A percentile compares a stretch with the other conserved stretches of the same genome.
Conservation (phyloP, 1,284 basidiomycete species). For the Apiotrichum veenhuisii region DNA sequence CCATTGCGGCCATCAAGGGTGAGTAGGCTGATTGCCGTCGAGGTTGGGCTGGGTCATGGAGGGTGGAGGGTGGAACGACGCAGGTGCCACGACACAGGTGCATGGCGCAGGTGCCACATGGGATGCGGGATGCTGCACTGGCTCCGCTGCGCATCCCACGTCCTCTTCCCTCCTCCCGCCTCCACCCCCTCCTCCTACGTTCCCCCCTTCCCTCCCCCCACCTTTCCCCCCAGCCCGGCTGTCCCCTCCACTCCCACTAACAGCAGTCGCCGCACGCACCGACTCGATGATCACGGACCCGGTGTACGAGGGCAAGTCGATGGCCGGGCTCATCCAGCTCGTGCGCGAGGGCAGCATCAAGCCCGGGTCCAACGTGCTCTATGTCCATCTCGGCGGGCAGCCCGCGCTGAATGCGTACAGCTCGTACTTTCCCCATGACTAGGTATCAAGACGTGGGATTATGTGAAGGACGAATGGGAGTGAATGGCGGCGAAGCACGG, state of each 20-base stretch:
- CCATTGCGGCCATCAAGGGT: constrained; percentile 33
- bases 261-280: constrained; percentile 26
- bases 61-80: background rate
- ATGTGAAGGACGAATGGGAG: too few relatives aligned
- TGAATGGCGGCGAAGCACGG: too few relatives aligned
- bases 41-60: background rate
- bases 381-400: constrained; percentile 39
- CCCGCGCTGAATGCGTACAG: constrained; percentile 34
- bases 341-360: constrained; percentile 29
- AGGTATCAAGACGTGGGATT: too few relatives aligned
- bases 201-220: too few relatives aligned
- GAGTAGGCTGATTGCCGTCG: constrained; percentile 5
- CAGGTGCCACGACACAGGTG: too few relatives aligned
- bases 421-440: constrained; percentile 25
- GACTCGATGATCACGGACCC: constrained; percentile 38
- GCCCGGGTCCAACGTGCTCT: constrained; percentile 30
- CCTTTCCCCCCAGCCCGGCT: too few relatives aligned
- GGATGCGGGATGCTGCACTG: too few relatives aligned
- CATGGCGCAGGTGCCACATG: too few relatives aligned
- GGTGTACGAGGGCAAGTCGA: constrained; percentile 39
- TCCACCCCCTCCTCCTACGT: too few relatives aligned
- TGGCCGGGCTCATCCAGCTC: constrained; percentile 37
- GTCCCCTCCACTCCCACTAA: too few relatives aligned
- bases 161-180: too few relatives aligned
- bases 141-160: too few relatives aligned